Base-by-base conservation (phyloP, 345 rosid species). In the Syzygium aromaticum region DNA sequence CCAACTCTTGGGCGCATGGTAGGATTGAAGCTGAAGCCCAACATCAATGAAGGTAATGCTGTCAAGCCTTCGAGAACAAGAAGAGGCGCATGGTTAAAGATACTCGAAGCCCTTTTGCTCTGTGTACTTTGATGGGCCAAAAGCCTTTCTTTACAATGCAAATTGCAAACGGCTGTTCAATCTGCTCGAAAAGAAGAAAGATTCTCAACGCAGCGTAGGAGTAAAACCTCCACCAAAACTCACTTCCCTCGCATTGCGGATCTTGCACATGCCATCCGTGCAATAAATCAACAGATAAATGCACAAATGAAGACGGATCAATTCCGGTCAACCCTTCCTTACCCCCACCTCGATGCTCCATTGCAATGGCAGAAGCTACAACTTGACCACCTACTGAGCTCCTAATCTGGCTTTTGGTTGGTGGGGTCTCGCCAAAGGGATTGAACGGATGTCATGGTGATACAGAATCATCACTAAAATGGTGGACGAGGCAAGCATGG, bases 401-500 rank as follows among this genome's bases (percentile, higher is more conserved):
- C 82, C 51, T 63, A 23, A 64, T 86, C 84, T 87, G 87, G 82
- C 46, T 89, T 46, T 38, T 88, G 54, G 54, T 80, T 43, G 91
- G 87, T 30, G 52, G 43, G 84, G 91, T 63, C 78, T 90, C 14
- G 89, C 90, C 89, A 94, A 85, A 30, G 90, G 94, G 84, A 90
- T 92, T 33, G 93, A 89, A 85, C 94, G 94, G 43, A 86, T 63
- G 87, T 95, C 98, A n/a, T 93, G 92, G 87, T 38, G 89, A 84
- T 93, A 91, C 46, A 96, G 94, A 83, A 93, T 53, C 1, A 87
- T 12, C 0, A 94, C 96, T 91, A 93, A 90, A 46, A 93, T 40
- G 51, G 93, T 49, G 33, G 98, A 94, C 7, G 91, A 90, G 27
- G 92, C 67, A 87, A 95, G 91, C 98, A 95, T 95, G 1, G 98